Evolutionary conservation across 2,329 filamentous ascomycete genomes (phyloP).

Genomic region (Aureobasidium sp.): DNA sequence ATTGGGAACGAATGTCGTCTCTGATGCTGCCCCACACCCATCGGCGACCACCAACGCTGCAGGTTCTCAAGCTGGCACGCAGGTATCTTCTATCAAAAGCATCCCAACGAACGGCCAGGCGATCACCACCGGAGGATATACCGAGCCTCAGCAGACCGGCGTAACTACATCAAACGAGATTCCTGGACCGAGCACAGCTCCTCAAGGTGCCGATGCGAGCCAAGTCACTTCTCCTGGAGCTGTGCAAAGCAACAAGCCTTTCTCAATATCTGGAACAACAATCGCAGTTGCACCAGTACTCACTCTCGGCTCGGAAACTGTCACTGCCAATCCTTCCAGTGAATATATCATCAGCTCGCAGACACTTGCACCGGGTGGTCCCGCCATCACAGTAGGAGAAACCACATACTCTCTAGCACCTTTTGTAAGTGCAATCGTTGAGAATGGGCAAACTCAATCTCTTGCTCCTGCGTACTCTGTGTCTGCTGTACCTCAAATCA

Average conservation of each 20-base stretch:
- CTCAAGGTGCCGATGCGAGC: neutral
- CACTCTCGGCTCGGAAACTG: neutral
- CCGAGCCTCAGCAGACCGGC: neutral
- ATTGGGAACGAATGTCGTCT: neutral
- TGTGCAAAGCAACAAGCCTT: neutral
- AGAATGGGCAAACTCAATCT: neutral
- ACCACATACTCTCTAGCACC: neutral
- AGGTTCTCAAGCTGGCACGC: neutral
- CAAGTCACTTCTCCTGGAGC: neutral
- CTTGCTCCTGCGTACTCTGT: neutral
- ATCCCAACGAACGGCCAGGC: neutral
- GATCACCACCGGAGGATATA: neutral
- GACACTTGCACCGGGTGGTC: constrained; percentile 16
- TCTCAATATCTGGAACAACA: neutral
- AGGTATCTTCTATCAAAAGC: neutral
- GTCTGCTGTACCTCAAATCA: neutral
- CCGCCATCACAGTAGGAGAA: constrained; percentile 8
- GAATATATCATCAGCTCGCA: constrained; percentile 15
- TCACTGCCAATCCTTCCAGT: neutral
- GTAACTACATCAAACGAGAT: too few species aligned
- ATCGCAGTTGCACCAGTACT: neutral
- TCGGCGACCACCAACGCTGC: neutral
- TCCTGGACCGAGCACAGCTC: neutral
- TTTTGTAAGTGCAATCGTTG: neutral
- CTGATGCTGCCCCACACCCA: neutral